Base-by-base conservation (phyloP, 371 early-diverging fungal genomes). In the Apophysomyces trapeziformis region DNA sequence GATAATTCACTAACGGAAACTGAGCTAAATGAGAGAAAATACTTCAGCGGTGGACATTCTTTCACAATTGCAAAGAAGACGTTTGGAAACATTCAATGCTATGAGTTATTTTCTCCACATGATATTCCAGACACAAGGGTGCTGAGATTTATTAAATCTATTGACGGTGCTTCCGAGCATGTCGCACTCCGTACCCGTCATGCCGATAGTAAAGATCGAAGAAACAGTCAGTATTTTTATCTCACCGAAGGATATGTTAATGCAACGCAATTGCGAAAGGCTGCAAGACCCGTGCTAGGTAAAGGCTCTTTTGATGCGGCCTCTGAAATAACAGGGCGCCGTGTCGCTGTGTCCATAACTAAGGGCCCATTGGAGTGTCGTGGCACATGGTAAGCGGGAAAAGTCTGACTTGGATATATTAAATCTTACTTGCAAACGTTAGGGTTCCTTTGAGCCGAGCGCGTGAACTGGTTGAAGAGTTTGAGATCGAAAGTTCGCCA, bases 211-310 rank as follows among this genome's bases (percentile, higher is more conserved):
- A 56, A 61, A 43, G 63, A 62, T 47, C 68, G 61, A 66, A 38
- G 56, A 5, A 68, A 67, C 58, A 67, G 66, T 43, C 67, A 68
- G 38, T 57, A 70, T 21, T 80, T 60, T 57, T 77, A 84, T 57
- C 73, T 77, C 18, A 78, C 75, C 39, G 75, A 76, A 43, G 83
- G 83, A 1, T 86, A 82, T 62, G 79, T 86, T 21, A 86, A 86
- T 68, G 86, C 86, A 0, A 77, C 86, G 0, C 83, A 83, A 64
- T 46, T 86, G 35, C 76, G 86, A 1, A 71, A 80, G 43, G 86
- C 84, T 0, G 86, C 86, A 13, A 70, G 75, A 16, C 76, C 79
- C 1, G 79, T 80, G 1, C 71, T 86, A 58, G 84, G 82, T 0
- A 79, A 79, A 56, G 85, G 83, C 0, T 70, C 79, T 3, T 80